A percentile compares a stretch with the other conserved stretches of the same genome.
Conservation (phyloP, 2,329 filamentous ascomycete species). For the Rosellinia necatrix region DNA sequence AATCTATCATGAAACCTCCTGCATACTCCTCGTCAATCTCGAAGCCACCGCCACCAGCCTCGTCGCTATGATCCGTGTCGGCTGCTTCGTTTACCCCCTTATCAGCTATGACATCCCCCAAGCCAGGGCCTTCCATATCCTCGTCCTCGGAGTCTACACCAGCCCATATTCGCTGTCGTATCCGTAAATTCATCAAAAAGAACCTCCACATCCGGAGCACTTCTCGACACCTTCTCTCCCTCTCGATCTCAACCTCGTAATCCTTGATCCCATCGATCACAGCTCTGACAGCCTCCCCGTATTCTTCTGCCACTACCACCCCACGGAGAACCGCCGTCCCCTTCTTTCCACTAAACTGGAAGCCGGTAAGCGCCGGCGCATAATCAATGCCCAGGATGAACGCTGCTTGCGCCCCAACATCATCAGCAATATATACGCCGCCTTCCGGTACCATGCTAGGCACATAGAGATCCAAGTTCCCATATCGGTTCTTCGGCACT, state of each 20-base stretch:
- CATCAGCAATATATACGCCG: slow-evolving; percentile 70
- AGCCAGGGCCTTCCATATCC: slow-evolving; percentile 44
- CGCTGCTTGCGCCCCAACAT: slow-evolving; percentile 71
- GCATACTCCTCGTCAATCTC: slow-evolving; percentile 40
- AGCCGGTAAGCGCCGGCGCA: slow-evolving; percentile 87
- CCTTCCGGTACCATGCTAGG: slow-evolving; percentile 87
- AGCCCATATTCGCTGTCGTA: slow-evolving; percentile 73
- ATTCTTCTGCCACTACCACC: slow-evolving; percentile 74
- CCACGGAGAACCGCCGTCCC: slow-evolving; percentile 85
- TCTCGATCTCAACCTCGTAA: slow-evolving; percentile 65
- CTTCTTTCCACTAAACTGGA: slow-evolving; percentile 82
- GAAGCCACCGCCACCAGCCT: slow-evolving; percentile 51
- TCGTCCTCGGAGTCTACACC: slow-evolving; percentile 57
- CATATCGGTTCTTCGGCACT: slow-evolving; percentile 89
- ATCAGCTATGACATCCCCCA: slow-evolving; percentile 30
- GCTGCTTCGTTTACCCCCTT: slow-evolving; percentile 40
- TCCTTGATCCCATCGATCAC: slow-evolving; percentile 72
- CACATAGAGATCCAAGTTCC: slow-evolving; percentile 93
- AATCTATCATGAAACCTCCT: slow-evolving; percentile 49
- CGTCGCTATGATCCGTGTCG: slow-evolving; percentile 40
- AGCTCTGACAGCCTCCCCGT: slow-evolving; percentile 71
- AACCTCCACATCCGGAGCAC: slow-evolving; percentile 74
- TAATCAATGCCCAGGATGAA: slow-evolving; percentile 80
- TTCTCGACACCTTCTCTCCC: slow-evolving; percentile 64
- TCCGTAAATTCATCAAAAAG: slow-evolving; percentile 77